Evolutionary conservation across 1,139 yeast genomes (phyloP), one percentile per base, ranked within the genome.

Genomic region (Pichia sp.): DNA sequence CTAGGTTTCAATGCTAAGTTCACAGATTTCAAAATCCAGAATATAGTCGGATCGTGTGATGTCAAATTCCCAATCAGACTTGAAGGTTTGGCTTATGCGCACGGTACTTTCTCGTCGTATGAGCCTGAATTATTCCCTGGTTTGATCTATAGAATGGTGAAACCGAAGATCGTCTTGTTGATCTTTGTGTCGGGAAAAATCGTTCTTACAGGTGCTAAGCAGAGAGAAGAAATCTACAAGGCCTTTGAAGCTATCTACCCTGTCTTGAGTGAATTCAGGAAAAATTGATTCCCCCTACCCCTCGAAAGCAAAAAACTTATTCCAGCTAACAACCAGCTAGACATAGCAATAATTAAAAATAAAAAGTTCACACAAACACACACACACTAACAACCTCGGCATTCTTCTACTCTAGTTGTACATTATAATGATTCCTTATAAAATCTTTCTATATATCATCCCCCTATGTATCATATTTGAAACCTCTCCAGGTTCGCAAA

Each of bases 51-150:
- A n/a, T 88, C 96, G 36, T 86, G 95, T 79, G 99, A 93, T 67
- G 99, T 93, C 56, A 91, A 93, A 68, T 93, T 93, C 70, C 99
- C 99, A 26, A 93, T 93, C 61, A 83, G 99, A 69, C 76, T 93
- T 61, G 99, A 93, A 74, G 99, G 99, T 55, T 79, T 93, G 66
- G 99, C 99, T 12, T 95, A 91, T 70, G 85, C 96, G 61, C 99
- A 93, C 79, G 99, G 99, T 59, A 90, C 96, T 75, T 93, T 93
- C 93, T 87, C 96, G 61, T 88, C 96, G 13, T 93, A 93, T 69
- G 99, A 93, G 72, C 99, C 99, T 4, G 99, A 93, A 72, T 76
- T 93, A 68, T 93, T 93, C 71, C 99, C 99, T 3, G 99, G 99
- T 66, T 80, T 93, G 64, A 93, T 93, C 74, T 93, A 93, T 77